phyloP scores from a whole-genome alignment of 2,329 filamentous ascomycete species.

The Neonectria faginata region DNA sequence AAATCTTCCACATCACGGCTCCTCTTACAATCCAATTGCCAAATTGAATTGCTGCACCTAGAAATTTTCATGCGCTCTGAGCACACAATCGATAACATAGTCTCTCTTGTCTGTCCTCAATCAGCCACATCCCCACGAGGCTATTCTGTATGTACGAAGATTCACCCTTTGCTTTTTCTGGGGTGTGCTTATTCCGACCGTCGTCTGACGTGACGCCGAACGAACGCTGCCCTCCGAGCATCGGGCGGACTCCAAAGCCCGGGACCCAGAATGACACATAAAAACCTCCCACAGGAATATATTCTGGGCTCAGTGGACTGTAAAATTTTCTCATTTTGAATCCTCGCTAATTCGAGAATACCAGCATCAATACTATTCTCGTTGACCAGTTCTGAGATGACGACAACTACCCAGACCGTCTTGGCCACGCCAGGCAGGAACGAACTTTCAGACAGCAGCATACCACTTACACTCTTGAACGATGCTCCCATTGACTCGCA shows the following conservation, averaged over 20 bases:
- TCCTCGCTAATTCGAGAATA: background rate
- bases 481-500: conserved; percentile 1
- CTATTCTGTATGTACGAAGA: background rate
- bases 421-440: conserved; percentile 11
- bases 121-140: background rate
- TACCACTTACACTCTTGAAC: conserved; percentile 16
- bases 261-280: background rate
- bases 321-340: background rate
- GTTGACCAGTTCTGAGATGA: background rate
- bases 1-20: no score
- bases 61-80: background rate
- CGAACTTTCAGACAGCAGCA: conserved; percentile 8
- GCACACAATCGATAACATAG: background rate
- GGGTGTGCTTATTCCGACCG: background rate
- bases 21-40: no score
- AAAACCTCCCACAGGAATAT: background rate
- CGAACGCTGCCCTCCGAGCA: conserved; percentile 4
- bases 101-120: background rate
- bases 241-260: conserved; percentile 5
- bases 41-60: no score
- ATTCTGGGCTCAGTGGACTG: background rate
- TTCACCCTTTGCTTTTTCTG: background rate
- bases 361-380: background rate
- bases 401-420: conserved; percentile 14
- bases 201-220: background rate